Conservation (phyloP, 768 basidiomycete genomes). For the Russula dissimulans region DNA sequence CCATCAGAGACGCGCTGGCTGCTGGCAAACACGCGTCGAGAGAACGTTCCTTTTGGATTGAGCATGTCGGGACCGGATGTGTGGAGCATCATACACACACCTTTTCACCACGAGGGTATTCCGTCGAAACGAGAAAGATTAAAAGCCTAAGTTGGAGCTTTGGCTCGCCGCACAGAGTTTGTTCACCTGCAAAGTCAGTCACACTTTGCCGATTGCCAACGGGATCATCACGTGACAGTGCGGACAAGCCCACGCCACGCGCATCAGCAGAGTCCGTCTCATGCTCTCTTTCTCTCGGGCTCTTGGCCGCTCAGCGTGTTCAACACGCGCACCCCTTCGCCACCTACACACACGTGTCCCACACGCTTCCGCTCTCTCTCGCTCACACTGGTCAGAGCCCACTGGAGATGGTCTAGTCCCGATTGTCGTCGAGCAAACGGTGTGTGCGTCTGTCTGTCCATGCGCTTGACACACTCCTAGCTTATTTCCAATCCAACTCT, state of each 20-base stretch:
- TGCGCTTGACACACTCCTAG: not conserved
- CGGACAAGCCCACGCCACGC: not conserved
- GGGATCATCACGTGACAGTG: slow-evolving; percentile 13
- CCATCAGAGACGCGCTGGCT: slow-evolving; percentile 1
- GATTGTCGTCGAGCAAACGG: slow-evolving; percentile 90
- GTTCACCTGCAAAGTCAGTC: too few relatives aligned
- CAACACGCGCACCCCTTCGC: not conserved
- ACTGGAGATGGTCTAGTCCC: slow-evolving; percentile 63
- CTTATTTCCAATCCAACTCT: slow-evolving; percentile 7
- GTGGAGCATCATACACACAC: not conserved
- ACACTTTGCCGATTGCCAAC: not conserved
- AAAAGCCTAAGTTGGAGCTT: not conserved
- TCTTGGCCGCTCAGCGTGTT: not conserved
- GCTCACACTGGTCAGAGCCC: slow-evolving; percentile 29
- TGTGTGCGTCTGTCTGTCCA: slow-evolving; percentile 25
- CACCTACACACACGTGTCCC: not conserved
- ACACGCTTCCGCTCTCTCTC: slow-evolving; percentile 35
- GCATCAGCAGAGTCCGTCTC: too few relatives aligned
- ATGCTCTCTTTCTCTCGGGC: not conserved
- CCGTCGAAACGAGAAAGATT: not conserved
- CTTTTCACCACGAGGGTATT: not conserved
- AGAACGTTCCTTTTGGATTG: not conserved
- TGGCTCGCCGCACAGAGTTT: too few relatives aligned
- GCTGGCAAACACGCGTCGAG: slow-evolving; percentile 11
- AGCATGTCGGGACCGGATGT: not conserved